Evolutionary conservation across 768 basidiomycete genomes (phyloP), one percentile per base, ranked within the genome.

Genomic region (Kwoniella dendrophila): DNA sequence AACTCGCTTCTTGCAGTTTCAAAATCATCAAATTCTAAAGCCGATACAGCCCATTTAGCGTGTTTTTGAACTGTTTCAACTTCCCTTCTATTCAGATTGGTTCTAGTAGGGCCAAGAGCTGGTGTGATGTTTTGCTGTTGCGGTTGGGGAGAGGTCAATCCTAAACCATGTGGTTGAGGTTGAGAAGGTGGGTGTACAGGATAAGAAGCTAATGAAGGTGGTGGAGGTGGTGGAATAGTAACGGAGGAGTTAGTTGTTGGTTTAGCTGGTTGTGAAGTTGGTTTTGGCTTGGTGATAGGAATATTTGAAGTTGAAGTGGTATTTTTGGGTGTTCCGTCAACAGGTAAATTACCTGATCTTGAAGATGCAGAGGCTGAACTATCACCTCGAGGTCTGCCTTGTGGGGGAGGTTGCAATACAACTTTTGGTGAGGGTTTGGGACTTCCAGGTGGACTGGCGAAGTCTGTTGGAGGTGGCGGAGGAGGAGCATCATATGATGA

Each of bases 21-120:
- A 10, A 83, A 83, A 78, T 99, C 95, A 75, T 98, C 95, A 76
- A 94, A 97, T 74, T 97, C 92, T 56, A 99, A 82, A n/a, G 96
- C 86, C 30, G 90, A 92, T 59, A 97, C 90, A 6, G 95, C 95
- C 80, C 89, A 96, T 55, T 85, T 84, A 69, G 92, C 92, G 70
- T 94, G 92, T 75, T 90, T 96, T 82, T 99, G 94, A 14, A 85
- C 86, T 64, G 88, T 86, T 20, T 87, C 82, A 26, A 96, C 84
- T 55, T 86, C 74, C 54, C 81, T 81, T 3, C 66, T 66, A 10
- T 62, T 63, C 38, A 69, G 33, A 29, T 53, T 59, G 11, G 56
- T 63, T 41, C 43, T 71, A 1, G 73, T 74, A 14, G 57, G 57
- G n/a, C 47, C 57, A 38, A 33, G 12, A 10, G 33, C 30, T 29